Base-by-base conservation (phyloP, 768 basidiomycete genomes). In the Mycena galopus region DNA sequence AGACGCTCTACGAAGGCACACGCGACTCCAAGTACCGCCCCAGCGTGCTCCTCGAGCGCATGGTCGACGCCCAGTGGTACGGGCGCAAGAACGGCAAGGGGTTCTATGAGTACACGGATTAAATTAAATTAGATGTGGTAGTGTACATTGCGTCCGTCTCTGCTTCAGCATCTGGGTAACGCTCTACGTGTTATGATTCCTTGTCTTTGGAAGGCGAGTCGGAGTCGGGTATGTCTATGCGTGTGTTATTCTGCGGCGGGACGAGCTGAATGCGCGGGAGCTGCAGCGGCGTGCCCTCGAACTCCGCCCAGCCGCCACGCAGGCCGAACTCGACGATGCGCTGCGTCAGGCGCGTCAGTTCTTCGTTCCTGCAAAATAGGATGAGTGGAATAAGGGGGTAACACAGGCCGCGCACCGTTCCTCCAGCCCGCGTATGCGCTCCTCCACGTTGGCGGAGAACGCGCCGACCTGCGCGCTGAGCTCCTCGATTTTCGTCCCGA, bases 31-130 rank as follows among this genome's bases (percentile, higher is more conserved):
- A 99, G 81, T 98, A 99, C 82, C 91, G 97, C 8, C 97, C 97
- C 0, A 92, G 93, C 71, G 87, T 96, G 29, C 87, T 99, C 21
- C 88, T 99, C 11, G 94, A 96, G 77, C 88, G 96, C 39, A 98
- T 99, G 97, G 97, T 99, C 6, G 95, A 97, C 79, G 97, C 97
- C 23, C 92, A 93, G 60, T 99, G 95, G 94, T 87, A 94, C 62
- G 97, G 97, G 14, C 92, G 88, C 86, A 97, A 97, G 87, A 95
- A 89, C 69, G 96, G 96, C 5, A 96, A 93, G 81, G 96, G 97
- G 21, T 98, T 98, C 82, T 98, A 98, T 78, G 95, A 97, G 73
- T 98, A 98, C 77, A 77, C 80, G 50, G 75, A 77, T 57, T 37
- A 25, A 33, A 37, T 37, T 59, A 37, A 14, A 37, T 35, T n/a